Evolutionary conservation across 768 basidiomycete species (phyloP).

Genomic region (Tricholoma terreum): DNA sequence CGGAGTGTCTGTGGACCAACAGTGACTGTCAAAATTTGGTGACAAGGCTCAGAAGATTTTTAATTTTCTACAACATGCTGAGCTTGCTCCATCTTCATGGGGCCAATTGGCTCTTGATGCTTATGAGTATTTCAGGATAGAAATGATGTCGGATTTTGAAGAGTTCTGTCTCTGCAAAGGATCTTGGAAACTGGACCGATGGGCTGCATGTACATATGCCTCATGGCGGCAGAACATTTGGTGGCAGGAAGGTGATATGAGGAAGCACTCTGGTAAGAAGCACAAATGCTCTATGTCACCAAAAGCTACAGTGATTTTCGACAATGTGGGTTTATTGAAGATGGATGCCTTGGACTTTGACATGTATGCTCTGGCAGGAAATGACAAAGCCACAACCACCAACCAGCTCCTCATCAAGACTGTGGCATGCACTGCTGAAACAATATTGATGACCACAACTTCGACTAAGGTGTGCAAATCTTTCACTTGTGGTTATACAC

Average conservation of each 20-base stretch:
- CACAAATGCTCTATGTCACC: not conserved
- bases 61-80: not conserved
- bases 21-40: not conserved
- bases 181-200: conserved; percentile 1
- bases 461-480: too few species aligned
- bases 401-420: not conserved
- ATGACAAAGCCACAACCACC: not conserved
- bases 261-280: not conserved
- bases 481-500: too few species aligned
- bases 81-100: not conserved
- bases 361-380: not conserved
- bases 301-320: not conserved
- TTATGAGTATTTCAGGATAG: not conserved
- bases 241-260: not conserved
- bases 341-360: not conserved
- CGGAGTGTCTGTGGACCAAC: not conserved
- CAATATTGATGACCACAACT: too few species aligned
- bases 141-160: not conserved
- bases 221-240: not conserved
- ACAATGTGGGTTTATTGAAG: not conserved
- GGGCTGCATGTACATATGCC: not conserved
- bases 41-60: not conserved
- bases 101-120: not conserved
- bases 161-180: not conserved
- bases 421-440: too few species aligned